A percentile compares a stretch with the other conserved stretches of the same genome.
phyloP scores from a whole-genome alignment of 495 filamentous ascomycete species.

The Lasiosphaeris hirsuta region DNA sequence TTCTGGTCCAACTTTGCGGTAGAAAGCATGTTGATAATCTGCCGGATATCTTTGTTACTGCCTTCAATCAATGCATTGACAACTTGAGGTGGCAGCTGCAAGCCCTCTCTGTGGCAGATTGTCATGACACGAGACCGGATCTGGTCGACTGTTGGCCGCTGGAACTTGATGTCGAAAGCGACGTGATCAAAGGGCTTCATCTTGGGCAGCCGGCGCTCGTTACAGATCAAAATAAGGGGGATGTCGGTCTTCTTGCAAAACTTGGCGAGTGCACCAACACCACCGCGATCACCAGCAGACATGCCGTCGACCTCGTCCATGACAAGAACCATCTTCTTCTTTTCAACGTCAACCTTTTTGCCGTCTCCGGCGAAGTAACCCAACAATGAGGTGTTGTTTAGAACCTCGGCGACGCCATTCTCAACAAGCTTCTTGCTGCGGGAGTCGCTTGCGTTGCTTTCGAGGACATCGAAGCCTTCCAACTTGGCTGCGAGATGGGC shows the following conservation, averaged over 20 bases:
- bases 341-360: slow-evolving; percentile 71
- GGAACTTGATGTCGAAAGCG: slow-evolving; percentile 80
- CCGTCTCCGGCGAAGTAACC: slow-evolving; percentile 89
- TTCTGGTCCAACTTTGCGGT: slow-evolving; percentile 83
- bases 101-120: slow-evolving; percentile 85
- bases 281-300: slow-evolving; percentile 94
- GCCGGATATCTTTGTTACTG: slow-evolving; percentile 89
- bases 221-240: slow-evolving; percentile 96
- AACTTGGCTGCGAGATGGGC: slow-evolving; percentile 91
- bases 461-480: slow-evolving; percentile 88
- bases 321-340: slow-evolving; percentile 90
- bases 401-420: slow-evolving; percentile 74
- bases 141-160: slow-evolving; percentile 81
- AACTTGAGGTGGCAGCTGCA: slow-evolving; percentile 83
- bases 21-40: slow-evolving; percentile 98
- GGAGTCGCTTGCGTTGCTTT: slow-evolving; percentile 96
- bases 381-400: slow-evolving; percentile 88
- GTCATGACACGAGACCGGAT: slow-evolving; percentile 88
- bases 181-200: slow-evolving; percentile 96
- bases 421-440: slow-evolving; percentile 97
- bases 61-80: slow-evolving; percentile 94
- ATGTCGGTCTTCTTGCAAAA: slow-evolving; percentile 93
- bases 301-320: slow-evolving; percentile 99
- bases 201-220: slow-evolving; percentile 86
- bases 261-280: slow-evolving; percentile 89